A percentile compares a stretch with the other conserved stretches of the same genome.
These are phyloP conservation scores for Capsella bursapastoris DNA, from an alignment of 345 rosid species.

Conservation along the genomic window DNA sequence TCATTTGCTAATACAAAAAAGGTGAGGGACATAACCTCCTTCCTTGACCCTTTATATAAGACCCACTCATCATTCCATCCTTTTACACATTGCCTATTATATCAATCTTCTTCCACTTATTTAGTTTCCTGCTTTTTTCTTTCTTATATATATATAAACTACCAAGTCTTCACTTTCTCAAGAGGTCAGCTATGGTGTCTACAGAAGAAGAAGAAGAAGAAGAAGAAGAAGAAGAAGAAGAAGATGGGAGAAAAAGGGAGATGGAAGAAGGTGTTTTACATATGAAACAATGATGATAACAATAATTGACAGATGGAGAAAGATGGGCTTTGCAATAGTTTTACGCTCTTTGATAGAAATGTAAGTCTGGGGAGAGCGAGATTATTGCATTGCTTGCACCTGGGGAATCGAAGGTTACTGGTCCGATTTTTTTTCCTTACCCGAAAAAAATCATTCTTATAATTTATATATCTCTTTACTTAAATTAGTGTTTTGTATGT, in stretches of 20 bases:
- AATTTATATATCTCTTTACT: constrained; percentile 19
- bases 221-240: constrained; percentile 28
- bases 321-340: constrained; percentile 44
- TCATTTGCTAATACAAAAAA: constrained; percentile 38
- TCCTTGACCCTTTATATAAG: constrained; percentile 46
- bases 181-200: constrained; percentile 39
- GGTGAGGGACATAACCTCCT: constrained; percentile 35
- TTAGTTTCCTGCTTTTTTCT: constrained; percentile 15
- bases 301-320: neutral
- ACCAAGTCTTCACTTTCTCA: constrained; percentile 11
- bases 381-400: constrained; percentile 44
- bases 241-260: neutral
- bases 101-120: constrained; percentile 6
- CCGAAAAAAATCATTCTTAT: constrained; percentile 44
- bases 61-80: constrained; percentile 45
- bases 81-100: constrained; percentile 36
- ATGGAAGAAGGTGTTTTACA: constrained; percentile 18
- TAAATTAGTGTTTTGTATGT: neutral
- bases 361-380: constrained; percentile 46
- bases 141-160: neutral
- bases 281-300: constrained; percentile 20
- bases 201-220: constrained; percentile 29
- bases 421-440: constrained; percentile 48
- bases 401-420: constrained; percentile 50
- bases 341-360: constrained; percentile 46